phyloP scores from a whole-genome alignment of 176 grass and related monocot species.

The barley (Hordeum vulgare) region DNA sequence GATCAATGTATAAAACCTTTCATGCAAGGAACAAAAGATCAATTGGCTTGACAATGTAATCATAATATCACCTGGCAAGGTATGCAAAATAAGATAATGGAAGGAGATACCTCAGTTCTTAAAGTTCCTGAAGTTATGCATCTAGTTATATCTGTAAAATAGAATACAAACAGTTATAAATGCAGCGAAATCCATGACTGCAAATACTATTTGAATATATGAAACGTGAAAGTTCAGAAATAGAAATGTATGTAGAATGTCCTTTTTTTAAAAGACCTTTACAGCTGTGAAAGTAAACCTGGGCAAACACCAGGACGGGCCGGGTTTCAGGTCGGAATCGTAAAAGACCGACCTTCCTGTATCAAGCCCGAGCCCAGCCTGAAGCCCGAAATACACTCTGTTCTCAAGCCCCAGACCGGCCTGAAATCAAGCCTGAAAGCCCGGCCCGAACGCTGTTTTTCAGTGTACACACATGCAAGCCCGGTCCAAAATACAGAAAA shows the following conservation, averaged over 20 bases:
- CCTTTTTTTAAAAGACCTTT: background rate
- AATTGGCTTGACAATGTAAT: background rate
- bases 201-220: background rate
- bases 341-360: no score
- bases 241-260: background rate
- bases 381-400: no score
- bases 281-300: background rate
- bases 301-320: no score
- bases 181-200: background rate
- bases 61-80: background rate
- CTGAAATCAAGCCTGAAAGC: no score
- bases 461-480: no score
- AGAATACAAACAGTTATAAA: conserved; percentile 9
- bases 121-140: conserved; percentile 58
- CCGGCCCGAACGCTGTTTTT: no score
- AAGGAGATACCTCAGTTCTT: conserved; percentile 60
- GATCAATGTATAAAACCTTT: background rate
- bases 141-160: conserved; percentile 73
- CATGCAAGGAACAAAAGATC: background rate
- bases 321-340: no score
- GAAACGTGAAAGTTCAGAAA: background rate
- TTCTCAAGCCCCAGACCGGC: no score
- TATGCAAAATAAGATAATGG: conserved; percentile 17
- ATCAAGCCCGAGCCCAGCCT: no score
- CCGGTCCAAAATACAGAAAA: no score